Percentiles rank a stretch among this genome's conserved stretches.
phyloP scores from a whole-genome alignment of 352 stramenopile genomes.

The Globisporangium carolinianum region DNA sequence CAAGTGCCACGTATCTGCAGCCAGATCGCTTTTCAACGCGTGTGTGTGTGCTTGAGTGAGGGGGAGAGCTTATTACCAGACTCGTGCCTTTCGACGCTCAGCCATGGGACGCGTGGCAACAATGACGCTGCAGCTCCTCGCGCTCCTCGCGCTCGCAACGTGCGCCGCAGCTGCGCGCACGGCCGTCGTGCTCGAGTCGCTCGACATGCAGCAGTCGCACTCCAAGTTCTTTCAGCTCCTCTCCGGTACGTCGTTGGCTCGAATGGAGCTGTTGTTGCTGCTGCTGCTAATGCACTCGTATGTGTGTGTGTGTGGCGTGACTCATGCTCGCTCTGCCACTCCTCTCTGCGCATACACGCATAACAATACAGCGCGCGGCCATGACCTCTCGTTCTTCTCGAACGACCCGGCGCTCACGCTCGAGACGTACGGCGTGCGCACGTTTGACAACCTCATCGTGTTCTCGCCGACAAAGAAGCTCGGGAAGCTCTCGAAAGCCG shows the following conservation, averaged over 20 bases:
- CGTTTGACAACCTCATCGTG: slow-evolving; percentile 88
- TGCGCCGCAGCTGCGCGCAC: slow-evolving; percentile 35
- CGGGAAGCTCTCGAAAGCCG: slow-evolving; percentile 52
- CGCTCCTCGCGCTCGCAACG: slow-evolving; percentile 5
- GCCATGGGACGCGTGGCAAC: slow-evolving; percentile 1
- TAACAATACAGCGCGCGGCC: slow-evolving; percentile 33
- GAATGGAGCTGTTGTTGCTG: neutral
- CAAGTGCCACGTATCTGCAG: too few species aligned
- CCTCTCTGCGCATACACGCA: slow-evolving; percentile 3
- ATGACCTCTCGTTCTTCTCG: slow-evolving; percentile 56
- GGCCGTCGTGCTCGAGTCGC: slow-evolving; percentile 59
- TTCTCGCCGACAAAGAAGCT: slow-evolving; percentile 83
- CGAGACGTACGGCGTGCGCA: slow-evolving; percentile 77
- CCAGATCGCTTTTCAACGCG: too few species aligned
- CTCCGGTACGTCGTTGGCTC: slow-evolving; percentile 23
- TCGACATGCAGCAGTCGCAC: slow-evolving; percentile 54
- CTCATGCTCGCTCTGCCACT: neutral
- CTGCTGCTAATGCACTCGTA: neutral
- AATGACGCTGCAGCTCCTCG: slow-evolving; percentile 4
- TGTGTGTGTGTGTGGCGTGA: neutral
- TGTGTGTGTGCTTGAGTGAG: too few species aligned
- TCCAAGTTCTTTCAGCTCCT: slow-evolving; percentile 73
- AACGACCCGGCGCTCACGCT: slow-evolving; percentile 54
- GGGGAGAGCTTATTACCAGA: too few species aligned
- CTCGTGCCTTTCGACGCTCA: too few species aligned